These are phyloP conservation scores for Exophiala phaeomuriformis DNA, from an alignment of 2,329 filamentous ascomycete species.

Conservation along the genomic window DNA sequence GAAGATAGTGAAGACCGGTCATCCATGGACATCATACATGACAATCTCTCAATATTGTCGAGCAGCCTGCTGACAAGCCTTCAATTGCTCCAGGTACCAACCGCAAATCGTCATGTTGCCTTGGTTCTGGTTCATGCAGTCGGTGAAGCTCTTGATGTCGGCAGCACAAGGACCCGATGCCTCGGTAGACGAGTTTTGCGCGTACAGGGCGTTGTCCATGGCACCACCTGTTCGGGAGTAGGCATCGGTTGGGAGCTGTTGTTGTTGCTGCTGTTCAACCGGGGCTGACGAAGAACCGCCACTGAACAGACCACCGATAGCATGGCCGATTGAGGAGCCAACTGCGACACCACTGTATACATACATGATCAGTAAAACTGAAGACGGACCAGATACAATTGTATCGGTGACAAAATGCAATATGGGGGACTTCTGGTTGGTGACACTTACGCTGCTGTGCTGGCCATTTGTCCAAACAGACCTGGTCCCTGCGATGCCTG, in stretches of 20 bases:
- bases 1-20: no score
- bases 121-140: constrained; percentile 91
- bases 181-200: constrained; percentile 30
- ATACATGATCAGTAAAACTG: constrained; percentile 3
- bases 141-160: constrained; percentile 78
- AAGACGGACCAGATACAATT: background rate
- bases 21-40: no score
- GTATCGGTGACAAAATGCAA: background rate
- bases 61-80: constrained; percentile 74
- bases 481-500: constrained; percentile 60
- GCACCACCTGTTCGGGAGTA: constrained; percentile 27
- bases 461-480: constrained; percentile 93
- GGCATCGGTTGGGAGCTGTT: background rate
- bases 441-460: constrained; percentile 81
- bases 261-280: constrained; percentile 44
- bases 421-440: background rate
- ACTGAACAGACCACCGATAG: constrained; percentile 79
- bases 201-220: constrained; percentile 43
- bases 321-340: constrained; percentile 90
- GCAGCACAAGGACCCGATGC: constrained; percentile 62
- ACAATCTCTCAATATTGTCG: constrained; percentile 51
- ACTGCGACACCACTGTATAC: constrained; percentile 79
- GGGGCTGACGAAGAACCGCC: constrained; percentile 57
- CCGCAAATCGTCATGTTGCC: constrained; percentile 94
- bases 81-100: constrained; percentile 97